Base-by-base conservation (phyloP, 768 basidiomycete species). In the Hygrocybe coccinea region DNA sequence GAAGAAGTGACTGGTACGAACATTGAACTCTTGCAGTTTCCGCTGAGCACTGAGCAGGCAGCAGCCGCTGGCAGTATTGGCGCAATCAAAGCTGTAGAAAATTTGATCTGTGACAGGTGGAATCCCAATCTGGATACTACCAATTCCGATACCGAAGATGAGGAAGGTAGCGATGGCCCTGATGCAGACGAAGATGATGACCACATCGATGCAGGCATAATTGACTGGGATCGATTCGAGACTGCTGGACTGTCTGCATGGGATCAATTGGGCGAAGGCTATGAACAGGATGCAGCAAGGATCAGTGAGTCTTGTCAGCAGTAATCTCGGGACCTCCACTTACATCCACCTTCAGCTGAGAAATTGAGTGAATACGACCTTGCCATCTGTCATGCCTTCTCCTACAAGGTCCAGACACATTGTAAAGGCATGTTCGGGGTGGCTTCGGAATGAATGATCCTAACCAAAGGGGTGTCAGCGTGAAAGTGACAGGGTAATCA, bases 341-440 rank as follows among this genome's bases (percentile, higher is more conserved):
- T 1, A 38, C 14, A 43, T 21, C 24, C 11, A 41, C 33, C 19
- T 19, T 25, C 47, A 64, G 65, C 55, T 36, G 59, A 64, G 8
- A 62, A 67, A n/a, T 48, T 69, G 0, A 59, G 56, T 1, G 62
- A 62, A 11, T 56, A 65, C 10, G 68, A 70, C 21, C 29, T 69
- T 1, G 41, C 53, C 6, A 38, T 69, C n/a, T 59, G 72, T 9
- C 62, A 67, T 0, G 60, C 61, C 1, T 73, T 68, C 54, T 63
- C 68, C 0, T 60, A 69, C 53, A 71, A 73, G 50, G 56, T 64
- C 6, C 64, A 69, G 11, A 59, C 64, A 0, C 57, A n/a, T n/a
- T n/a, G n/a, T n/a, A n/a, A n/a, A n/a, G n/a, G n/a, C n/a, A n/a
- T n/a, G n/a, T n/a, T n/a, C n/a, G n/a, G n/a, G n/a, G n/a, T n/a